Base-by-base conservation (phyloP, 2,329 filamentous ascomycete species). In the Fusarium protoensiforme region DNA sequence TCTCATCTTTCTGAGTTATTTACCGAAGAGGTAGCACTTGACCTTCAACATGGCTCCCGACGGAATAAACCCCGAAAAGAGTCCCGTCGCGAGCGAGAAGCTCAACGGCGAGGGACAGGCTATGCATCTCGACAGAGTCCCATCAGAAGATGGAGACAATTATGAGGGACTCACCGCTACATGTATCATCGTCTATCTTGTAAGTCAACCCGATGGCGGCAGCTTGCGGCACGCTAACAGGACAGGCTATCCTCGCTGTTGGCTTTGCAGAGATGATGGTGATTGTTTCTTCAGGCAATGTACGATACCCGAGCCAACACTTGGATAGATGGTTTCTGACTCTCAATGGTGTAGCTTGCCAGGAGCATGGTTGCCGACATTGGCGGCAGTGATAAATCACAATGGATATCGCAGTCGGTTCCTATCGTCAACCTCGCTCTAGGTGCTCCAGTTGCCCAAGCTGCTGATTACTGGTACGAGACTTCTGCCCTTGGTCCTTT, bases 261-360 rank as follows among this genome's bases (percentile, higher is more conserved):
- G 43, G 43, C 18, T 51, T 51, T 51, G 43, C 43, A 16, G 43
- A 51, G 43, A 51, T 51, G 43, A 51, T 51, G 43, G 43, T 51
- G 3, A 51, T 51, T 51, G 43, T 51, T 18, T 18, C 43, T 29
- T 51, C 43, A 51, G 43, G 43, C 43, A n/a, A 51, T 24, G 43
- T 51, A 11, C 24, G 43, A 7, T 13, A 11, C 3, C 43, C 24
- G 2, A 51, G 14, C 16, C 3, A 51, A 29, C 24, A 18, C 24
- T 6, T 51, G 9, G 2, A 18, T 13, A 3, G 6, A 29, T 13
- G 1, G 1, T 51, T 27, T 6, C 43, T 51, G 9, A 51, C 9
- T 5, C 27, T 51, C 0, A 5, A 16, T 7, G 9, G 4, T 16
- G n/a, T 7, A 51, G 43, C 14, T 51, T 7, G 43, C 43, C 7